Percentiles rank a stretch among this genome's conserved stretches.
Conservation (phyloP, 1,284 basidiomycete genomes). For the Rhizoctonia solani region DNA sequence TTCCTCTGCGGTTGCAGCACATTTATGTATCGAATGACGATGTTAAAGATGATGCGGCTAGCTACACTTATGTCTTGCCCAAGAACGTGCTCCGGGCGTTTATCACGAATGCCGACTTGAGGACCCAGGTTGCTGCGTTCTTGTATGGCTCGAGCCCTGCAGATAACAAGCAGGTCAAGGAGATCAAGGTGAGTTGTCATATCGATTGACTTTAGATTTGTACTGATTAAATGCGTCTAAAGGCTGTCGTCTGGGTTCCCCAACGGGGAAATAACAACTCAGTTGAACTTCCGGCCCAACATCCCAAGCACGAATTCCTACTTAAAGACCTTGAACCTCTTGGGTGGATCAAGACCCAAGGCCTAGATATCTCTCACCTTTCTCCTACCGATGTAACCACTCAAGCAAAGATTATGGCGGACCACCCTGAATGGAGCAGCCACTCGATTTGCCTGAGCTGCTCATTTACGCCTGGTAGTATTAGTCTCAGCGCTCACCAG, state of each 20-base stretch:
- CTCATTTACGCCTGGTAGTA: conserved; percentile 97
- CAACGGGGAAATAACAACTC: conserved; percentile 95
- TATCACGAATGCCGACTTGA: conserved; percentile 90
- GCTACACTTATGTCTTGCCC: conserved; percentile 93
- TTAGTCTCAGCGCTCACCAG: conserved; percentile 91
- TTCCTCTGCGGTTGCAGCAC: conserved; percentile 94
- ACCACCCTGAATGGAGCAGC: conserved; percentile 93
- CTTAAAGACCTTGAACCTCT: conserved; percentile 93
- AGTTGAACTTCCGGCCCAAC: conserved; percentile 82
- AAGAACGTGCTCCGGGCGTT: conserved; percentile 98
- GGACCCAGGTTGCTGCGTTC: conserved; percentile 95
- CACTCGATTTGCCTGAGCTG: conserved; percentile 92
- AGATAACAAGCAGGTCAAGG: conserved; percentile 98
- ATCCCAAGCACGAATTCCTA: conserved; percentile 92
- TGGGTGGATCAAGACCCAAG: conserved; percentile 98
- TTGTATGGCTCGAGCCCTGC: conserved; percentile 91
- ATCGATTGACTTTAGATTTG: conserved; percentile 22
- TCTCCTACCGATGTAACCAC: conserved; percentile 94
- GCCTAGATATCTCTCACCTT: conserved; percentile 89
- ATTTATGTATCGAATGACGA: conserved; percentile 99
- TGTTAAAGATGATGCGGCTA: conserved; percentile 95
- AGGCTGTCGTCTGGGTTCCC: conserved; percentile 92
- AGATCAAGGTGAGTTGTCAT: conserved; percentile 72
- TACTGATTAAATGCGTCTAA: not conserved
- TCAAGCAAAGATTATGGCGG: conserved; percentile 95